Conservation (phyloP, 2,329 filamentous ascomycete species). For the Pseudocercospora pini-densiflorae region DNA sequence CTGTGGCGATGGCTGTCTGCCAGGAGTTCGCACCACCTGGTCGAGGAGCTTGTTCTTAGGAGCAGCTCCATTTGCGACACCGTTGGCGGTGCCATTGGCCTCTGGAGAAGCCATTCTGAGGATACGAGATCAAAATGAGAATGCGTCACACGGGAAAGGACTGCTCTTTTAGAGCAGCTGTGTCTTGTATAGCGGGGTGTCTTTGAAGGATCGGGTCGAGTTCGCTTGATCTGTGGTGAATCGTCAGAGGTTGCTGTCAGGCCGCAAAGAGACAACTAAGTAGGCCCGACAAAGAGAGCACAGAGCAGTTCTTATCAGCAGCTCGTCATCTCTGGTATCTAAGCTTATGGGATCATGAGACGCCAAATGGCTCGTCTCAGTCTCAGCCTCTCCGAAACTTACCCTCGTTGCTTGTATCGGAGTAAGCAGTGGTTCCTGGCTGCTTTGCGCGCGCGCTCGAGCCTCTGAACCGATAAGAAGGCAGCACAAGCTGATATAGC, state of each 20-base stretch:
- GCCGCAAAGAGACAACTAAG: neutral
- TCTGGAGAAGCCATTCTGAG: constrained; percentile 24
- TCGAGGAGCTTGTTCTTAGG: constrained; percentile 62
- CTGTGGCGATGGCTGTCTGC: constrained; percentile 80
- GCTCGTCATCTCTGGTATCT: neutral
- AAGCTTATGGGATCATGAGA: constrained; percentile 2
- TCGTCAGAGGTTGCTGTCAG: neutral
- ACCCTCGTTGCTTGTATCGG: neutral
- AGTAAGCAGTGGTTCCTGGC: neutral
- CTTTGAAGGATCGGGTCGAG: constrained; percentile 9
- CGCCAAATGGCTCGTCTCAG: neutral
- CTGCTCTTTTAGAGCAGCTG: neutral
- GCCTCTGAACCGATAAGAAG: neutral
- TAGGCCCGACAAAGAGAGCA: neutral
- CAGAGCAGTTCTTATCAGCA: constrained; percentile 3
- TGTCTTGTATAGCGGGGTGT: neutral
- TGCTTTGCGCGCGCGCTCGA: neutral
- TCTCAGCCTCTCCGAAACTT: neutral
- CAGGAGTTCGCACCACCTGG: constrained; percentile 55
- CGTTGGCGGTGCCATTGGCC: constrained; percentile 16
- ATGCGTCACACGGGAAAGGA: neutral
- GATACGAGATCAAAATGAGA: neutral
- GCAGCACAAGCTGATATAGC: neutral
- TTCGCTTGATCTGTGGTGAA: neutral
- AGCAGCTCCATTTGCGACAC: constrained; percentile 17